Evolutionary conservation across 768 basidiomycete species (phyloP).

Genomic region (Steccherinum ochraceum): DNA sequence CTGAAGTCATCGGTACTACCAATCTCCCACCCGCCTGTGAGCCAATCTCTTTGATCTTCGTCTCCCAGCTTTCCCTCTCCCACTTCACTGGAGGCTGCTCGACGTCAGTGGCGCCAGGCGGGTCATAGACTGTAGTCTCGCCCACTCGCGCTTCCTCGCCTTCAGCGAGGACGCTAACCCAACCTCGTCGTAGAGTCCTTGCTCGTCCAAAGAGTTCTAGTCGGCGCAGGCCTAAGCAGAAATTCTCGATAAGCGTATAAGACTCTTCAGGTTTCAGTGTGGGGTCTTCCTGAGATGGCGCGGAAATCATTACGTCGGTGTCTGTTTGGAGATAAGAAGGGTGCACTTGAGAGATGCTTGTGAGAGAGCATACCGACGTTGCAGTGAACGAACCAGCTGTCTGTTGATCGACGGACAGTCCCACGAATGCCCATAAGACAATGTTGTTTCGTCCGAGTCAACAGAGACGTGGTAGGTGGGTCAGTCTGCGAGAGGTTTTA

Average conservation of each 20-base stretch:
- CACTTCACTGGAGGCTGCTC: slow-evolving; percentile 37
- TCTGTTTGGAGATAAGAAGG: slow-evolving; percentile 36
- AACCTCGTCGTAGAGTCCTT: slow-evolving; percentile 71
- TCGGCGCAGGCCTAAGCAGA: slow-evolving; percentile 88
- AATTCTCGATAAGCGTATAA: slow-evolving; percentile 95
- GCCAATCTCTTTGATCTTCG: slow-evolving; percentile 46
- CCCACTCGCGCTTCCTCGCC: slow-evolving; percentile 52
- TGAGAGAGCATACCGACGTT: slow-evolving; percentile 85
- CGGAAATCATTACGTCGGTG: slow-evolving; percentile 96
- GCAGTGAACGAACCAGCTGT: slow-evolving; percentile 96
- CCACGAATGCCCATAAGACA: slow-evolving; percentile 97
- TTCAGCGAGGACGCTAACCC: slow-evolving; percentile 80
- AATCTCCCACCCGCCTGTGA: slow-evolving; percentile 38
- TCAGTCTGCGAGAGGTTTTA: slow-evolving; percentile 60
- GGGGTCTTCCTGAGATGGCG: slow-evolving; percentile 82
- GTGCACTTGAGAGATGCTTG: slow-evolving; percentile 11
- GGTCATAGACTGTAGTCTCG: slow-evolving; percentile 14
- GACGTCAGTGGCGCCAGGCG: background rate
- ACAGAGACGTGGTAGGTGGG: slow-evolving; percentile 76
- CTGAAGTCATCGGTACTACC: slow-evolving; percentile 63
- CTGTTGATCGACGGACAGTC: slow-evolving; percentile 90
- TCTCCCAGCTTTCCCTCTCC: slow-evolving; percentile 63
- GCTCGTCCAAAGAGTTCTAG: slow-evolving; percentile 83
- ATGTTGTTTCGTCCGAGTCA: slow-evolving; percentile 91
- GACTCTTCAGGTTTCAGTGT: slow-evolving; percentile 90